Base-by-base conservation (phyloP, 2,329 filamentous ascomycete species). In the Colletotrichum lindemuthianum region DNA sequence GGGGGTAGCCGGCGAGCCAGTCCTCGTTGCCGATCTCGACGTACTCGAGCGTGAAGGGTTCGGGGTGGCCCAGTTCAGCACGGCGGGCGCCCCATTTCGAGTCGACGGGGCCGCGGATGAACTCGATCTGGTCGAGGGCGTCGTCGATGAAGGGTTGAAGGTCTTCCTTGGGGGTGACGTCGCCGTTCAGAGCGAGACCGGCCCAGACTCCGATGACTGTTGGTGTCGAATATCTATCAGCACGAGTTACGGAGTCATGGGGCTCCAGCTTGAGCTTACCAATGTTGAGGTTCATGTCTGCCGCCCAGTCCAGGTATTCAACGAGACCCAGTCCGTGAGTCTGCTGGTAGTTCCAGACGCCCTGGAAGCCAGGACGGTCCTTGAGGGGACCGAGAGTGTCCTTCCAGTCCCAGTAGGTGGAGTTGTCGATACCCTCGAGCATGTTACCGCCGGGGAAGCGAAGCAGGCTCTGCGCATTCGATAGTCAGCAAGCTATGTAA, bases 21-120 rank as follows among this genome's bases (percentile, higher is more conserved):
- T 91, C 89, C 72, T 91, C 89, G 72, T 91, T 91, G 63, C 89
- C 89, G 47, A 91, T 76, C 74, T 91, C 89, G 59, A 91, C 85
- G 69, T 85, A 88, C 10, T 83, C 78, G 52, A 91, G 79, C 36
- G 73, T 77, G 76, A 86, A 91, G 0, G 89, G 88, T 63, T 87
- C 80, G 0, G 86, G 82, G 69, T 90, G 84, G 4, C 89, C 89
- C 2, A 88, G 79, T 47, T 82, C 75, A 7, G 86, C 87, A 15
- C 88, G 86, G 7, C 82, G 74, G 4, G 82, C 79, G 12, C 88
- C 88, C 78, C 85, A 89, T 32, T 79, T 81, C 1, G 85, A 86
- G 49, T 79, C 76, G 1, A 76, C 72, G 41, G 83, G 76, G 3
- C 88, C 88, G 10, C 82, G 80, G 39, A 90, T 79, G 73, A 90